Percentiles rank a stretch among this genome's conserved stretches.
These are phyloP conservation scores for Neopestalotiopsis clavispora DNA, from an alignment of 2,329 filamentous ascomycete genomes.

Conservation along the genomic window DNA sequence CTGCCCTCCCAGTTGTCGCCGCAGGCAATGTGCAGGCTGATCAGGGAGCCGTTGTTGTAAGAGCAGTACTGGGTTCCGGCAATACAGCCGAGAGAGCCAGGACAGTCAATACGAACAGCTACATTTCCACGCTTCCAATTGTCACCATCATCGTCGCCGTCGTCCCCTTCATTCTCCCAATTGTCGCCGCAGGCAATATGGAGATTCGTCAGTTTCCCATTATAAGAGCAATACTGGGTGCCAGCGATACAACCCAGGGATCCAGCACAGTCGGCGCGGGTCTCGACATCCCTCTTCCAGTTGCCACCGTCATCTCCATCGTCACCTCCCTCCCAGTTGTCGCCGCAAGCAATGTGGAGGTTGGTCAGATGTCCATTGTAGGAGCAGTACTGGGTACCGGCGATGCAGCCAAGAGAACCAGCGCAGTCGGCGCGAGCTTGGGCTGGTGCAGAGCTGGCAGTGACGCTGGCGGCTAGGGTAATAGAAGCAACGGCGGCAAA, in stretches of 20 bases:
- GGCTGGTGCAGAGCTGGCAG: background rate
- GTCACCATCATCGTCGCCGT: background rate
- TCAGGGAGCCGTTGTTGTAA: conserved; percentile 7
- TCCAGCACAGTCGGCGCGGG: background rate
- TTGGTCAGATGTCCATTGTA: conserved; percentile 8
- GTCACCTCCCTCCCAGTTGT: conserved; percentile 3
- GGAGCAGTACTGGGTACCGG: conserved; percentile 10
- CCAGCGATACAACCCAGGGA: conserved; percentile 5
- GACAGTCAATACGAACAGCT: background rate
- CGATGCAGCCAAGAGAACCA: conserved; percentile 1
- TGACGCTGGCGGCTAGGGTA: background rate
- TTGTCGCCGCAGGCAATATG: background rate
- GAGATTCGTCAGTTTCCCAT: conserved; percentile 6
- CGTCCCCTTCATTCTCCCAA: background rate
- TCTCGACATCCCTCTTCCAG: background rate
- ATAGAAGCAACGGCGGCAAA: background rate
- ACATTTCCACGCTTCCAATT: background rate
- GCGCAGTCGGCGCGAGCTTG: conserved; percentile 1
- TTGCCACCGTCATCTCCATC: background rate
- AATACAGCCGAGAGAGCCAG: conserved; percentile 3
- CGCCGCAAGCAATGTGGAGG: background rate
- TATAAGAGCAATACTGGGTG: conserved; percentile 7
- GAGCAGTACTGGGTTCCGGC: conserved; percentile 7
- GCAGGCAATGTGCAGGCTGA: conserved; percentile 4
- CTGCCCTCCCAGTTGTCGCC: background rate